Conservation (phyloP, 495 filamentous ascomycete species). For the Lasiosphaeria miniovina region DNA sequence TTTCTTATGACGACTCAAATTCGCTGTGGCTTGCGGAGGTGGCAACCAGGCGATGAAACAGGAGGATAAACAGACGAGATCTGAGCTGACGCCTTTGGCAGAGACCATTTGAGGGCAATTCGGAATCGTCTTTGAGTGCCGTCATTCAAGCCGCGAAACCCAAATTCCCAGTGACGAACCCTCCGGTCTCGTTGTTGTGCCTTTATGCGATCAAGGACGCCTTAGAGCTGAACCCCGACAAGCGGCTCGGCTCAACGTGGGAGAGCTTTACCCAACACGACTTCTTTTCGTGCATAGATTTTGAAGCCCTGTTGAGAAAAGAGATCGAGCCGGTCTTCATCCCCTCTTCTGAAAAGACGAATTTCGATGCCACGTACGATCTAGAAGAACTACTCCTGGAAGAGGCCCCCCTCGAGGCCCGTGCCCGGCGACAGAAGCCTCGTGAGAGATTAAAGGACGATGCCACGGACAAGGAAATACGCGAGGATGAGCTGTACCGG, state of each 20-base stretch:
- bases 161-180: slow-evolving; percentile 83
- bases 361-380: slow-evolving; percentile 98
- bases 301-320: slow-evolving; percentile 79
- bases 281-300: slow-evolving; percentile 87
- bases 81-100: slow-evolving; percentile 31
- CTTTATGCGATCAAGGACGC: slow-evolving; percentile 80
- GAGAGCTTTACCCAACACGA: slow-evolving; percentile 78
- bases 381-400: slow-evolving; percentile 91
- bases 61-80: slow-evolving; percentile 22
- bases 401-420: slow-evolving; percentile 90
- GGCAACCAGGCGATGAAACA: background rate
- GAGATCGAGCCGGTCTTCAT: slow-evolving; percentile 88
- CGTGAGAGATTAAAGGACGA: slow-evolving; percentile 87
- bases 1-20: background rate
- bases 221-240: slow-evolving; percentile 73
- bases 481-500: slow-evolving; percentile 89
- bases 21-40: background rate
- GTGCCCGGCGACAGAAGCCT: slow-evolving; percentile 89
- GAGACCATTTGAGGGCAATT: slow-evolving; percentile 90
- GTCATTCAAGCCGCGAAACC: slow-evolving; percentile 81
- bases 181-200: slow-evolving; percentile 81
- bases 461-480: slow-evolving; percentile 91
- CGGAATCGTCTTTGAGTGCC: slow-evolving; percentile 72
- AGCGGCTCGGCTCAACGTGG: slow-evolving; percentile 79
- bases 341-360: slow-evolving; percentile 95